Base-by-base conservation (phyloP, 345 rosid genomes). In the Moringa oleifera region DNA sequence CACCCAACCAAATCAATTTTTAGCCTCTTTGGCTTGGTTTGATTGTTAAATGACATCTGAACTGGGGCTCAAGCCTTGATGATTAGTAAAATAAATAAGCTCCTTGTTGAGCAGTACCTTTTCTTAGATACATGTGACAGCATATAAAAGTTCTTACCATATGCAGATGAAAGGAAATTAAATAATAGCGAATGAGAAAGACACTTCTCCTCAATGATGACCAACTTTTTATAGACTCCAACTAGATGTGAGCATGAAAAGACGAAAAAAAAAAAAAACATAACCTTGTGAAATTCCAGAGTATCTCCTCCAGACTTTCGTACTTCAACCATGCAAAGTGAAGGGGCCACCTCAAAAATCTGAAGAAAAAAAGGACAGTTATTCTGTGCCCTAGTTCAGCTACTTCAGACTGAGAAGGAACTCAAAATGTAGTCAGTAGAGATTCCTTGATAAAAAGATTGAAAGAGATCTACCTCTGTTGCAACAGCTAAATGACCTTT, bases 311-410 rank as follows among this genome's bases (percentile, higher is more conserved):
- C 91, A 57, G 97, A 82, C 72, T 94, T 94, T 28, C 93, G 88
- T 75, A 94, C 77, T 77, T 94, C 97, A 50, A 90, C 97, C 99
- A 90, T 87, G 62, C 79, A 85, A 58, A 94, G 96, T 7, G 96
- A 90, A 71, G 99, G 99, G 68, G 97, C 99, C 68, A 94, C 99
- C 79, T 94, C 88, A 75, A 83, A 85, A 57, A 94, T 85, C 96
- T 94, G 84, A 56, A 49, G 60, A 20, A 0, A 21, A 33, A 55
- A 31, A 31, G 24, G 49, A 58, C 24, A 41, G 12, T 41, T 41
- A 41, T 41, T 16, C 47, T 41, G 47, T 5, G 12, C 12, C 47
- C 47, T 1, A 41, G 12, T 41, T 41, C 16, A 45, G 63, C 28
- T 23, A 55, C 51, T 21, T 51, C 66, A 57, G 37, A 49, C 22